Evolutionary conservation across 1,284 basidiomycete genomes (phyloP).

Genomic region (Fomitopsis betulina): DNA sequence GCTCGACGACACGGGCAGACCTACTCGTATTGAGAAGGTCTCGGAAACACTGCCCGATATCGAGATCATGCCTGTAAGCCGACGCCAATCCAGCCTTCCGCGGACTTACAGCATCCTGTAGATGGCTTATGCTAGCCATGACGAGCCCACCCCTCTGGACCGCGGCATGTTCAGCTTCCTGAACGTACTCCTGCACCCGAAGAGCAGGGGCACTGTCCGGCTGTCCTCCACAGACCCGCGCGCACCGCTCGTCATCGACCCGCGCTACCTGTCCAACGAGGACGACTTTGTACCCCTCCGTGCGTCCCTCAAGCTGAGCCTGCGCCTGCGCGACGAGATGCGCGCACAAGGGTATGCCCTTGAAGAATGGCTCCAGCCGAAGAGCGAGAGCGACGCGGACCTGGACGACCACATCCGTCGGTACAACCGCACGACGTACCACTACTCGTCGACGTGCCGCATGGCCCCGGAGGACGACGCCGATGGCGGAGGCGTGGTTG

Average conservation of each 20-base stretch:
- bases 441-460: slow-evolving; percentile 34
- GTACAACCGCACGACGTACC: slow-evolving; percentile 28
- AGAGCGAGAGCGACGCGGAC: slow-evolving; percentile 17
- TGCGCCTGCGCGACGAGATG: slow-evolving; percentile 27
- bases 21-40: slow-evolving; percentile 14
- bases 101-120: not conserved
- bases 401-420: slow-evolving; percentile 26
- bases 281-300: slow-evolving; percentile 23
- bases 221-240: slow-evolving; percentile 29
- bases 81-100: slow-evolving; percentile 4
- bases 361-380: slow-evolving; percentile 26
- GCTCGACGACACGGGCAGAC: slow-evolving; percentile 19
- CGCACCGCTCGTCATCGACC: slow-evolving; percentile 27
- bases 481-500: slow-evolving; percentile 38
- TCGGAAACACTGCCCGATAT: slow-evolving; percentile 29
- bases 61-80: slow-evolving; percentile 29
- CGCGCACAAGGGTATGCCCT: slow-evolving; percentile 28
- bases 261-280: slow-evolving; percentile 23
- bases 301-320: slow-evolving; percentile 21
- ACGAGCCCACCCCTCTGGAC: slow-evolving; percentile 12
- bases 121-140: slow-evolving; percentile 11
- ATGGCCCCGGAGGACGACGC: slow-evolving; percentile 32
- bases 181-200: slow-evolving; percentile 26
- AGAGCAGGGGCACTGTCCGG: slow-evolving; percentile 29
- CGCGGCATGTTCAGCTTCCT: slow-evolving; percentile 28